Evolutionary conservation across 2,329 filamentous ascomycete genomes (phyloP), one percentile per base, ranked within the genome.

Genomic region (Ramularia endophylla): DNA sequence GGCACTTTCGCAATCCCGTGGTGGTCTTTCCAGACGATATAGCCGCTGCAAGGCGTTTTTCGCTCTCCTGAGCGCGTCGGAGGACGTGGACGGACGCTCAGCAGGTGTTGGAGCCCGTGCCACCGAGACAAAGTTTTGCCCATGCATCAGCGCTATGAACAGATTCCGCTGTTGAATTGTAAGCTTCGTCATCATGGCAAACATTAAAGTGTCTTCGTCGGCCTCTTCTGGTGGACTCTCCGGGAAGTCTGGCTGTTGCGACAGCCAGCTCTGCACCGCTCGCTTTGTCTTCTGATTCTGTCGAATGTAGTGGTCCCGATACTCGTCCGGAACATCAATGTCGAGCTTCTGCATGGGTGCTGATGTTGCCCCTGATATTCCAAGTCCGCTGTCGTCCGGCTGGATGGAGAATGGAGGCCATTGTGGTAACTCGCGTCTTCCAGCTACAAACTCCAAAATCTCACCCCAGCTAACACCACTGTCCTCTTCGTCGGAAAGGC

Each of bases 301-400:
- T 28, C 85, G 82, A 37, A 94, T 78, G 61, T 94, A 97, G 60
- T 95, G 88, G 39, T 92, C 88, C 33, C 87, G 78, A 59, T 90
- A 95, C 62, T 95, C 87, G 50, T 95, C 88, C 0, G 88, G 88
- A 8, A 97, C 87, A 61, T 97, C 90, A 5, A 92, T 87, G 55
- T 97, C 90, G 44, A 97, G 79, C 63, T 94, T 86, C 71, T 69
- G 83, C 78, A 66, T 85, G 46, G 79, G 79, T 12, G 72, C 68
- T 41, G 74, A 70, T 25, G 70, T 65, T 34, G 72, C 66, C 29
- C 70, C 69, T 4, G 70, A 68, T 28, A 80, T 69, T n/a, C 74
- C 75, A n/a, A 79, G 64, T 8, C 72, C 72, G 22, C 66, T 60
- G 12, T 72, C 61, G 3, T 78, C 79, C 27, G 78, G 72, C 29